Evolutionary conservation across 768 basidiomycete genomes (phyloP).

Genomic region (Mrakia frigida): DNA sequence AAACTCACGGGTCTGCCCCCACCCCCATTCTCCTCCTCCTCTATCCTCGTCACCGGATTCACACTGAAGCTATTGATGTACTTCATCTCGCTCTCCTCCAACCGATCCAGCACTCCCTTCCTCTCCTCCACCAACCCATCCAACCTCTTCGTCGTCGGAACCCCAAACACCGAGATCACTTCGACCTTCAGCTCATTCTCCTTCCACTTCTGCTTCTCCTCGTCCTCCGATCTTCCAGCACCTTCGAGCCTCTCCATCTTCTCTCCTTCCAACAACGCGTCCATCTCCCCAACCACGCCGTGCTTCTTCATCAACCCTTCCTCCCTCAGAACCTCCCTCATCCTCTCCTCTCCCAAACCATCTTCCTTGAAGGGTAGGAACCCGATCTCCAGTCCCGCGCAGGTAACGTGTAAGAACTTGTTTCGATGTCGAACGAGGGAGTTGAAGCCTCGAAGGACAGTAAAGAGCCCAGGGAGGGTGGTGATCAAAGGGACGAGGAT

Average conservation of each 20-base stretch:
- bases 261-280: neutral
- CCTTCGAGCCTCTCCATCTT: neutral
- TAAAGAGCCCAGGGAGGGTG: neutral
- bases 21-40: conserved; percentile 1
- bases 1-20: neutral
- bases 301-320: conserved; percentile 4
- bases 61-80: conserved; percentile 9
- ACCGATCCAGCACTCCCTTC: neutral
- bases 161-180: conserved; percentile 18
- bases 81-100: conserved; percentile 14
- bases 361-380: neutral
- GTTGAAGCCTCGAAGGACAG: neutral
- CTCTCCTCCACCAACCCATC: conserved; percentile 4
- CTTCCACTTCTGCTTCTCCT: neutral
- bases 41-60: neutral
- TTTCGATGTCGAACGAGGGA: neutral
- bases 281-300: neutral
- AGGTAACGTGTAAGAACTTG: conserved; percentile 8
- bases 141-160: conserved; percentile 10
- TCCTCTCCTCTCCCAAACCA: conserved; percentile 1
- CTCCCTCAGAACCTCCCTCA: neutral
- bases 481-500: conserved; percentile 11
- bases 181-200: neutral
- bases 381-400: conserved; percentile 13
- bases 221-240: neutral